Evolutionary conservation across 257 asterid species (phyloP), one percentile per base, ranked within the genome.

Genomic region (Euphrasia confusa): DNA sequence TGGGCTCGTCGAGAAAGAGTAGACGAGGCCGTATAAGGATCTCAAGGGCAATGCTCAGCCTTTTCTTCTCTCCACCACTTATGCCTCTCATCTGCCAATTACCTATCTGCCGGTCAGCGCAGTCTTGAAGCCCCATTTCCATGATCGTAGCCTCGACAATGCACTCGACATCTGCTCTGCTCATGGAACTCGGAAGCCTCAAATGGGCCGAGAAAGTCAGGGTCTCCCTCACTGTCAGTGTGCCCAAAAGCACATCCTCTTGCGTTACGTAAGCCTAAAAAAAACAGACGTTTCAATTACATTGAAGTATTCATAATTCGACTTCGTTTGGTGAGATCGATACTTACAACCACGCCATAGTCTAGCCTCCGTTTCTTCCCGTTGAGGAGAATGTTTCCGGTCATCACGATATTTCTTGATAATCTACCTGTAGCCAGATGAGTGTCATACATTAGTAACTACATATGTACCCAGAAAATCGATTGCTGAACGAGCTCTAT

Each of bases 221-320:
- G n/a, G 99, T 83, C 75, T 92, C 99, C 72, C 96, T 68, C 3
- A 84, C 91, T 3, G 99, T 86, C 1, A 92, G 91, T 7, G 99
- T 92, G 35, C 96, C 97, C 79, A 92, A 44, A 49, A 89, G 30
- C 37, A 88, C 86, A 67, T 92, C 99, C 68, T 92, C 96, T 82
- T 92, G 99, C 7, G 97, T 92, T 3, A 92, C 99, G 48, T 92
- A 92, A 11, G 99, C 99, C 99, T 92, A 82, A 17, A 69, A 69
- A 21, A 71, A 49, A 15, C 55, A 17, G 53, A 37, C 11, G 42
- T 37, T 37, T 37, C 42, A 8, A 1, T 37, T 37, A 37, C 42
- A 7, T 37, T 37, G 1, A 17, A 5, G 26, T 21, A 1, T 8
- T 50, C 18, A 48, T 65, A 4, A 35, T 12, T 17, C 21, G n/a